Evolutionary conservation across 2,329 filamentous ascomycete genomes (phyloP), one percentile per base, ranked within the genome.

Genomic region (Neonectria punicea): DNA sequence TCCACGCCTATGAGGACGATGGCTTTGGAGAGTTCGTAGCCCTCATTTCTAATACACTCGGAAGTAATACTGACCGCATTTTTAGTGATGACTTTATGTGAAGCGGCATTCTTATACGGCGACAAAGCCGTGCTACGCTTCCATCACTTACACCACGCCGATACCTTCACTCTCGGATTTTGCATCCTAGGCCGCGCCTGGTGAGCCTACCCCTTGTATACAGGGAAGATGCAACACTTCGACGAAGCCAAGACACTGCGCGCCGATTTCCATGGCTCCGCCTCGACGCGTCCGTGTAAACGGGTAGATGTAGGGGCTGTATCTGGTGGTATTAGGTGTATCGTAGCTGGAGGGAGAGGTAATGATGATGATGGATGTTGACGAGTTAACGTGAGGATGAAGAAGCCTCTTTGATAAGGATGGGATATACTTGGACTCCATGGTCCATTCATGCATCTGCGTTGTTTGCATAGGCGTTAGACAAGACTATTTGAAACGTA

Each of bases 11-110:
- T 76, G 92, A 93, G 32, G 92, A 94, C 59, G 92, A 93, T 44
- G 84, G 79, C 66, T 93, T 93, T 76, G 95, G 93, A 82, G 95
- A 97, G 88, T 93, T 85, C 86, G 93, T 90, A n/a, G 16, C 14
- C 56, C 22, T 25, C 16, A 20, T 10, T 18, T 43, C 39, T 5
- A 53, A 8, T 28, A 4, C 30, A 58, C 11, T 16, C 16, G 34
- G 20, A 22, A 18, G n/a, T 8, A 20, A 43, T 54, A 50, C 73
- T 78, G 62, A 78, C 67, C 3, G 51, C 18, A 4, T 32, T 36
- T 39, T 9, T 61, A 92, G 90, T 75, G 89, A 90, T 72, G 90
- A 92, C 79, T 92, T 92, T 74, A 92, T 92, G 89, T 92, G 87
- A 91, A 84, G 65, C 61, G 63, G 51, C 53, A 53, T 53, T 66